Evolutionary conservation across 148 eudicot species (phyloP).

Genomic region (Chenopodium suecicum): DNA sequence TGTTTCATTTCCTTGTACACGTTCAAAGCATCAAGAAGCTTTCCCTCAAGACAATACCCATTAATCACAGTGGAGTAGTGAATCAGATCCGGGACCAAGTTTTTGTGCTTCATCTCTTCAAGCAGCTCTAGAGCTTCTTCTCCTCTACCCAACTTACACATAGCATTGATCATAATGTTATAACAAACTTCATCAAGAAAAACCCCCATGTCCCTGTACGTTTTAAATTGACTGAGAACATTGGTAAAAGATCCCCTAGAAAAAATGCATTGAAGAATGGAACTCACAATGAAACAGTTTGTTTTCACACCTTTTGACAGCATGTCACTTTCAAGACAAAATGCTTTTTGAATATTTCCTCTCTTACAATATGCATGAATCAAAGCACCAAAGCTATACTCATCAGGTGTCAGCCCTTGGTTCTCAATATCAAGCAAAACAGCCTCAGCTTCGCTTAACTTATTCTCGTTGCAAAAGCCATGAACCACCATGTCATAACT

Average conservation of each 20-base stretch:
- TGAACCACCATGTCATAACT: slow-evolving; percentile 55
- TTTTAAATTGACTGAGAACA: slow-evolving; percentile 37
- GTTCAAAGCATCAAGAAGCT: slow-evolving; percentile 40
- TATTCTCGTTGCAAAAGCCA: slow-evolving; percentile 60
- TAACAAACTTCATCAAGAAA: slow-evolving; percentile 55
- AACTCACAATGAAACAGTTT: slow-evolving; percentile 48
- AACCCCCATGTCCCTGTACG: slow-evolving; percentile 30
- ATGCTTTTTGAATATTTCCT: slow-evolving; percentile 43
- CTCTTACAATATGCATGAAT: slow-evolving; percentile 53
- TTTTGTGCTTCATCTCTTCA: slow-evolving; percentile 52
- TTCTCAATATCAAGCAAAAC: slow-evolving; percentile 51
- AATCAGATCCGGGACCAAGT: slow-evolving; percentile 50
- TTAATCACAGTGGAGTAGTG: slow-evolving; percentile 76
- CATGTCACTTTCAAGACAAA: slow-evolving; percentile 47
- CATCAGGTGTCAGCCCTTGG: slow-evolving; percentile 44
- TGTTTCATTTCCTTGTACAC: slow-evolving; percentile 42
- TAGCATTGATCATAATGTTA: slow-evolving; percentile 49
- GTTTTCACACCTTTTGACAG: slow-evolving; percentile 45
- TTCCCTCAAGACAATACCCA: slow-evolving; percentile 52
- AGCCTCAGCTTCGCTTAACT: slow-evolving; percentile 50
- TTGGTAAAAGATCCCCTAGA: slow-evolving; percentile 36
- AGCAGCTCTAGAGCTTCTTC: slow-evolving; percentile 54
- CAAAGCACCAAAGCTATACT: slow-evolving; percentile 40
- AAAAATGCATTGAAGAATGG: slow-evolving; percentile 54
- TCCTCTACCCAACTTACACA: slow-evolving; percentile 50